Evolutionary conservation across 2,329 filamentous ascomycete genomes (phyloP).

Genomic region (Spiromastix sp.): DNA sequence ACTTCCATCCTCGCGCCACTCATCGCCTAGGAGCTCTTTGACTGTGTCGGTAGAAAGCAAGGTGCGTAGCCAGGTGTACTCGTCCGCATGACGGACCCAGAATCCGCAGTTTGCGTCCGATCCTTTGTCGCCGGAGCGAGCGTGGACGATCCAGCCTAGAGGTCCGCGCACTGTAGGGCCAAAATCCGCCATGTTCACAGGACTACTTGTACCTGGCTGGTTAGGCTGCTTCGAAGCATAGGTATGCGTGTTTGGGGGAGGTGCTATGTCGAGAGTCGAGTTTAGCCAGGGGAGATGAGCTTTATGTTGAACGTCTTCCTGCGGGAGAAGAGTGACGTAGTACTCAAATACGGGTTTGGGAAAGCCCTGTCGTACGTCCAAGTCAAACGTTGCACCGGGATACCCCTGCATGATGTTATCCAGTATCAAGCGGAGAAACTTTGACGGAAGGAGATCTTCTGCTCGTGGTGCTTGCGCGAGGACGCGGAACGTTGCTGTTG

Average conservation of each 20-base stretch:
- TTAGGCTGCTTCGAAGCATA: slow-evolving; percentile 16
- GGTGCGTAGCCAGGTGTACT: slow-evolving; percentile 21
- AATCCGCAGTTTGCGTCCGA: slow-evolving; percentile 27
- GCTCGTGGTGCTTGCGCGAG: slow-evolving; percentile 37
- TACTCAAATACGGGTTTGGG: slow-evolving; percentile 25
- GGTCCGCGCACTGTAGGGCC: slow-evolving; percentile 20
- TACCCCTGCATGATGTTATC: slow-evolving; percentile 33
- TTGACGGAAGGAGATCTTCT: slow-evolving; percentile 22
- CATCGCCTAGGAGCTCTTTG: slow-evolving; percentile 15
- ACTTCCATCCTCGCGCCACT: slow-evolving; percentile 12
- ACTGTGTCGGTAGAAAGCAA: slow-evolving; percentile 15
- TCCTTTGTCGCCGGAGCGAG: slow-evolving; percentile 27
- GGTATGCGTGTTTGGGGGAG: slow-evolving; percentile 14
- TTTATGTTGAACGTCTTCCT: slow-evolving; percentile 18
- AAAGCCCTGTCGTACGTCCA: slow-evolving; percentile 24
- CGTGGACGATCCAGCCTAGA: slow-evolving; percentile 24
- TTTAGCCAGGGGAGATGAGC: slow-evolving; percentile 17
- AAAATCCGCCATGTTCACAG: slow-evolving; percentile 13
- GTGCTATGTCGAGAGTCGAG: slow-evolving; percentile 12
- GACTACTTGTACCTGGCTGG: slow-evolving; percentile 13
- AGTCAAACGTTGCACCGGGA: slow-evolving; percentile 26
- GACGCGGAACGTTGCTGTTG: slow-evolving; percentile 32
- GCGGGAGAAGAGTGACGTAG: slow-evolving; percentile 19
- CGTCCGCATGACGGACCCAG: slow-evolving; percentile 21
- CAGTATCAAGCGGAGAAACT: slow-evolving; percentile 26